Evolutionary conservation across 225 moss, liverwort and hornwort species (phyloP), one percentile per base, ranked within the genome.

Genomic region (Physcomitrellopsis africana): DNA sequence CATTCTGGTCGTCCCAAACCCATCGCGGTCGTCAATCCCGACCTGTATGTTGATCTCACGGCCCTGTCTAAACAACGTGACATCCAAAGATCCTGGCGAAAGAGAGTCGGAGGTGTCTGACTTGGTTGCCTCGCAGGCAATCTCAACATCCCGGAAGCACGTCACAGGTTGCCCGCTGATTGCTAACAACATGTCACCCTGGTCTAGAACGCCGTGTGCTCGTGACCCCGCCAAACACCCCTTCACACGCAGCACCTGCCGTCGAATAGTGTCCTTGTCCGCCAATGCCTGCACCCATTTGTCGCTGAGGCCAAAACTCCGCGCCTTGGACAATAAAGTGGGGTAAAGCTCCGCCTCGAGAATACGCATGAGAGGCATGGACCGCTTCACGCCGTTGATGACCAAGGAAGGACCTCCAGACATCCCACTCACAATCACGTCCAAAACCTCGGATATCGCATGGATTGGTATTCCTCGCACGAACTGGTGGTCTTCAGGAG

Each of bases 161-260:
- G 91, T 86, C 1, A 96, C 87, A 15, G 93, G 93, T 41, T 93
- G 78, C 12, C 90, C 89, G 69, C 87, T 86, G 12, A 96, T 90
- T 43, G 93, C 93, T 42, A 96, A 65, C 72, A 96, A 63, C 95
- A 96, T 96, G 29, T 96, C 95, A 17, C 95, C 93, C 79, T 96
- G 91, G 52, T 96, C 93, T 14, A 96, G 56, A 9, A 90, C 81
- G 29, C 87, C 83, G 14, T 91, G 73, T 4, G 86, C 92, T 22
- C 82, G 79, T 6, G 95, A 96, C 13, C 93, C 93, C 45, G 95
- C 95, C 15, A 92, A 81, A 48, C 95, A 96, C 1, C 91, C 91
- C 71, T 96, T 96, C 23, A 96, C 89, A 42, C 95, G 89, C n/a
- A 96, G 20, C 9, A 96, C 95, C 27, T 93, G 95, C 41, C 95